Conservation (phyloP, 2,329 filamentous ascomycete genomes). For the Arthrobotrys musiformis region DNA sequence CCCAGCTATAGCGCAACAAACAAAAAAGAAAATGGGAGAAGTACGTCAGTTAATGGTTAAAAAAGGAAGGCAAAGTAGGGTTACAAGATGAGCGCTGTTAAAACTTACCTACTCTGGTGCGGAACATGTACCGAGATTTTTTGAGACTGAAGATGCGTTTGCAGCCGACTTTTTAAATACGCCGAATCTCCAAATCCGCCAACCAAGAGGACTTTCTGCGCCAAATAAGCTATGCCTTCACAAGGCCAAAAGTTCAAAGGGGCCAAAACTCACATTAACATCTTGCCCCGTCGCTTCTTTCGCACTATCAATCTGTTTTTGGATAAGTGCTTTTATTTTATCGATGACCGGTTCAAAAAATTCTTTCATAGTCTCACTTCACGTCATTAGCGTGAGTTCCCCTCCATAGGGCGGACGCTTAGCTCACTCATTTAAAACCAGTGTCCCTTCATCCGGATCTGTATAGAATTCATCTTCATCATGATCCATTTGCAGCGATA, state of each 20-base stretch:
- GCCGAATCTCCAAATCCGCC: conserved; percentile 19
- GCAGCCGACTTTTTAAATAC: background rate
- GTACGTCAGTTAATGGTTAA: background rate
- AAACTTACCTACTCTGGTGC: background rate
- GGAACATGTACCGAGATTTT: conserved; percentile 8
- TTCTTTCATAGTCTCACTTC: conserved; percentile 12
- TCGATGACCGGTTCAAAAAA: conserved; percentile 11
- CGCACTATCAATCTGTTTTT: conserved; percentile 1
- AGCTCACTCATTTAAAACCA: background rate
- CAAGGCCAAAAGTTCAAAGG: background rate
- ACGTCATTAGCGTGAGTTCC: background rate
- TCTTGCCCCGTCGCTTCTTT: background rate
- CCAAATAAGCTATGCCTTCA: background rate
- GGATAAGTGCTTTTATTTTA: conserved; percentile 2
- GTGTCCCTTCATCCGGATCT: background rate
- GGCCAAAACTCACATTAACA: background rate
- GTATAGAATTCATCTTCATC: background rate
- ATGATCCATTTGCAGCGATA: background rate
- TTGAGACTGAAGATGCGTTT: background rate
- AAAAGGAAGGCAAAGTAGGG: background rate
- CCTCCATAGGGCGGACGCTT: background rate
- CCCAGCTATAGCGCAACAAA: background rate
- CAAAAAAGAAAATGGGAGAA: background rate
- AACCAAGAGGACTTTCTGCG: conserved; percentile 4
- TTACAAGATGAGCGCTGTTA: background rate